Base-by-base conservation (phyloP, 2,329 filamentous ascomycete genomes). In the Colletotrichum sp. region DNA sequence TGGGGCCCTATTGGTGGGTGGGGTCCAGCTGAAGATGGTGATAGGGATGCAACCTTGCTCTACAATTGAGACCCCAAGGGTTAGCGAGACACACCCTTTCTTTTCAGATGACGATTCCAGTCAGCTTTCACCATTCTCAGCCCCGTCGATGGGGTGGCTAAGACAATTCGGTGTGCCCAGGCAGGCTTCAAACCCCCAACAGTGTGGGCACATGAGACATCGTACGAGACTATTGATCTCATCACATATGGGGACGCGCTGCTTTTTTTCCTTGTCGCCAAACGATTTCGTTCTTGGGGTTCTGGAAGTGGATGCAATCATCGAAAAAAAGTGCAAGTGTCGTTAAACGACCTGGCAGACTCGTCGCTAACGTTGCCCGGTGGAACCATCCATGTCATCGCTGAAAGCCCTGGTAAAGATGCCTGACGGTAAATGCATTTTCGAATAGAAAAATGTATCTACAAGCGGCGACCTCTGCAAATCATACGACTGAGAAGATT, bases 181-280 rank as follows among this genome's bases (percentile, higher is more conserved):
- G 4, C 26, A 30, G 55, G 24, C 55, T 58, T 58, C 55, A 58
- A 58, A 58, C 24, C 55, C 24, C 55, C 55, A 58, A 24, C 43
- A 52, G n/a, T 13, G 43, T 58, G 55, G 55, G 55, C 55, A 58
- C 55, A 58, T 58, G 55, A 58, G 55, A 58, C 55, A 30, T 58
- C 55, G 24, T 58, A 26, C 26, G 55, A 58, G 55, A 58, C 55
- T 58, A 58, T 58, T 30, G 16, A 58, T 52, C 43, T 52, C 10
- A 13, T 52, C 43, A 52, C 43, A 21, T 52, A 21, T 52, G 43
- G 43, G 43, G 43, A 24, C 12, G n/a, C 43, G 8, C 43, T 52
- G n/a, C 43, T 21, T 21, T 12, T 24, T 24, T 52, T 21, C 43
- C n/a, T 52, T 52, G 43, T 9, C n/a, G 43, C n/a, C 43, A 8